A percentile compares a stretch with the other conserved stretches of the same genome.
phyloP scores from a whole-genome alignment of 2,329 filamentous ascomycete species.

The Exophiala spinifera region DNA sequence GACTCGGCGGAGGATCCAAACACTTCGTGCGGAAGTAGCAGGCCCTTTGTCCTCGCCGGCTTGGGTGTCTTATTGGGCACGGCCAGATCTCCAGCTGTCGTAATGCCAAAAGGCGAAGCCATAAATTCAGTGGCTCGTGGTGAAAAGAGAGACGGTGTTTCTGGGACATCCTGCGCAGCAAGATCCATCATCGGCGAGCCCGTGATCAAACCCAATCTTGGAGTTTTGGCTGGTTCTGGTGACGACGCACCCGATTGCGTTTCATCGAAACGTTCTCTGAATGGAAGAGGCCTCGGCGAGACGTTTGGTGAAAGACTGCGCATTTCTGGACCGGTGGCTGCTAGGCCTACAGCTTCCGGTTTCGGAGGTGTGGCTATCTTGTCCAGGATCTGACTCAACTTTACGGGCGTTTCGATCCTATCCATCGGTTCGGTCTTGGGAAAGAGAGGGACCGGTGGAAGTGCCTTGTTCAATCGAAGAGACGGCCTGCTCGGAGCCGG shows the following conservation, averaged over 20 bases:
- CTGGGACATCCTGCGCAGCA: constrained; percentile 39
- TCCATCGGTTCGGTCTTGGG: constrained; percentile 12
- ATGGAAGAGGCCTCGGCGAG: constrained; percentile 29
- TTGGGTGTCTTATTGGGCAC: neutral
- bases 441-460: constrained; percentile 29
- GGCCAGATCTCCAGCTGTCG: constrained; percentile 36
- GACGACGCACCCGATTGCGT: constrained; percentile 11
- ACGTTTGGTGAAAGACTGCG: constrained; percentile 11
- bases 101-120: constrained; percentile 38
- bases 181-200: constrained; percentile 36
- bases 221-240: constrained; percentile 26
- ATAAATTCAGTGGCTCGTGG: constrained; percentile 45
- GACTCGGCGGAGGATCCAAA: neutral
- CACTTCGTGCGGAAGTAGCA: constrained; percentile 12
- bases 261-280: constrained; percentile 25
- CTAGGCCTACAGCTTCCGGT: neutral
- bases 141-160: constrained; percentile 42
- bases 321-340: constrained; percentile 1
- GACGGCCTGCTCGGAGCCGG: constrained; percentile 1
- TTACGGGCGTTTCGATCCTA: constrained; percentile 12
- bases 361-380: constrained; percentile 8
- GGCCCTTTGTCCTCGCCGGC: neutral
- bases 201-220: constrained; percentile 24
- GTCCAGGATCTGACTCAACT: constrained; percentile 12
- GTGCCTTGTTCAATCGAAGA: constrained; percentile 20